Conservation (phyloP, 2,329 filamentous ascomycete species). For the Capronia americana region DNA sequence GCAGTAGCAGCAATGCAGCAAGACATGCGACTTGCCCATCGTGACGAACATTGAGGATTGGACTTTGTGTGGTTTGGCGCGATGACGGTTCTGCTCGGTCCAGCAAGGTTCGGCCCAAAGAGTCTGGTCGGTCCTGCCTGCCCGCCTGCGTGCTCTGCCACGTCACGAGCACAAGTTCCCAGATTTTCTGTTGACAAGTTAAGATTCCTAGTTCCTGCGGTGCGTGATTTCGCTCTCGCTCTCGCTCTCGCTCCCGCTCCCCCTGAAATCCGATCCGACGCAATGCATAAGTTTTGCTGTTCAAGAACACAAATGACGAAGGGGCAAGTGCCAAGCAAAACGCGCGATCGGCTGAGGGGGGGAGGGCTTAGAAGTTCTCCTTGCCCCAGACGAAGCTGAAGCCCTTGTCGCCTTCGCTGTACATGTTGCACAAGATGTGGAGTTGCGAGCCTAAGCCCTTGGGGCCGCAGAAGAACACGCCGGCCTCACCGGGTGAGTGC, state of each 20-base stretch:
- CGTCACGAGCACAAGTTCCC: slow-evolving; percentile 8
- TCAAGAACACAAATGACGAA: slow-evolving; percentile 8
- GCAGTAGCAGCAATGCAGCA: slow-evolving; percentile 1
- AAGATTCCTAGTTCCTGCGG: background rate
- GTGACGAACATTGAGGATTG: background rate
- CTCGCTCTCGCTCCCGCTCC: background rate
- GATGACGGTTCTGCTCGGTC: background rate
- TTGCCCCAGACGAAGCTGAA: slow-evolving; percentile 63
- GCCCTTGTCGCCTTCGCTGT: slow-evolving; percentile 68
- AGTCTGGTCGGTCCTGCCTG: background rate
- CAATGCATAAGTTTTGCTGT: slow-evolving; percentile 5
- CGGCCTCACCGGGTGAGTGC: slow-evolving; percentile 73
- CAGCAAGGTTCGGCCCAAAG: background rate
- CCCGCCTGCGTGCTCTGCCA: background rate
- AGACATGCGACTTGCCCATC: background rate
- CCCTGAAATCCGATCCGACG: slow-evolving; percentile 1
- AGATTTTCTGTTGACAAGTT: slow-evolving; percentile 16
- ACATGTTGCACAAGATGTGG: slow-evolving; percentile 87
- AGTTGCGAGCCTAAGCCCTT: slow-evolving; percentile 77
- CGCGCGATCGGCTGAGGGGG: background rate
- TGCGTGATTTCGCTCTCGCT: background rate
- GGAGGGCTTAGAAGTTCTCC: slow-evolving; percentile 56
- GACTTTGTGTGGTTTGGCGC: background rate
- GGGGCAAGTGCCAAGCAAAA: slow-evolving; percentile 5
- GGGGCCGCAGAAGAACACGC: slow-evolving; percentile 85